Evolutionary conservation across 2,329 filamentous ascomycete genomes (phyloP), one percentile per base, ranked within the genome.

Genomic region (Fulvia fulva): DNA sequence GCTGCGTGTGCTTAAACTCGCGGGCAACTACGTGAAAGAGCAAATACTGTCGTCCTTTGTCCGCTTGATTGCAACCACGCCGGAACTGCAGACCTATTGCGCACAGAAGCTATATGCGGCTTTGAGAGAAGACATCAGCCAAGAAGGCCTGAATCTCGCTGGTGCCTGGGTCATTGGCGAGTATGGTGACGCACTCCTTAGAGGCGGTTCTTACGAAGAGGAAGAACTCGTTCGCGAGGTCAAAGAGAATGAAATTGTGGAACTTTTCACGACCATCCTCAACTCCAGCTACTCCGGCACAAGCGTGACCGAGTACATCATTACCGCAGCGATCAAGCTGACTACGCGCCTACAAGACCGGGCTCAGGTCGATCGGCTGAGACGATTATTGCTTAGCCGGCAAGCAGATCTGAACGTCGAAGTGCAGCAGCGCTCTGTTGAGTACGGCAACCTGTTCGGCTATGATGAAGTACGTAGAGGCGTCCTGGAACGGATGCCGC

Each of bases 131-230:
- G 94, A 99, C 68, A 97, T 99, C 67, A 97, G 93, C 1, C 94
- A 99, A 73, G 95, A 99, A 75, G 95, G 91, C 63, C 78, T 99
- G 63, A 97, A 91, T 8, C 83, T 97, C 62, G 91, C 93, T 51
- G 94, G 90, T 37, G 88, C 94, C 6, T 99, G 94, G 94, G 95
- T 94, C 55, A 96, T 99, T 73, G 94, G 95, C 70, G 94, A 99
- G 77, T 99, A 92, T 70, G 93, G 91, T 12, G 94, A 99, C 74
- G 85, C 89, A 21, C 81, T 99, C n/a, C 81, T 99, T 34, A 85
- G 85, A 60, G 92, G 92, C 34, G 92, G 92, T 1, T 89, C 94
- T 68, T 96, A 95, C 66, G 93, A 97, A 73, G 92, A 96, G 71
- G 91, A 96, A 73, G 93, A 97, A 69, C 80, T 96, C 28, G 91